Percentiles rank a stretch among this genome's conserved stretches.
These are phyloP conservation scores for Scalesia atractyloides DNA, from an alignment of 129 eudicot genomes.

Conservation along the genomic window DNA sequence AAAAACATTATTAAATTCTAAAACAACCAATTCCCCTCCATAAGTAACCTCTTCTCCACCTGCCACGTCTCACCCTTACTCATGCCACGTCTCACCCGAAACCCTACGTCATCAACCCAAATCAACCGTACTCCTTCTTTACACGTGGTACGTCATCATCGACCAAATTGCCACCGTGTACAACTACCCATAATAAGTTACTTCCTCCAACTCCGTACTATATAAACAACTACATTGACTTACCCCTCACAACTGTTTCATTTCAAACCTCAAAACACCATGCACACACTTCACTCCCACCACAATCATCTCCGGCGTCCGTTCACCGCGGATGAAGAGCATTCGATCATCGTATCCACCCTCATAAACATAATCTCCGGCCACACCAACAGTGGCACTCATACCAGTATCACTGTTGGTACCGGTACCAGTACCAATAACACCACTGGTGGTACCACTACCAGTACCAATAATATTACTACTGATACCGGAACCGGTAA, in stretches of 20 bases:
- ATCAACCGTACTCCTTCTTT: conserved; percentile 22
- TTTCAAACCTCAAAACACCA: not conserved
- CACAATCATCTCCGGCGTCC: not conserved
- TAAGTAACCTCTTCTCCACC: not conserved
- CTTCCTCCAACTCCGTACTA: conserved; percentile 9
- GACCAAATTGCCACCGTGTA: conserved; percentile 31
- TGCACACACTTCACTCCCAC: not conserved
- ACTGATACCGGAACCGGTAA: too few relatives aligned
- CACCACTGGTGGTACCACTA: too few relatives aligned
- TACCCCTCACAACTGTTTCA: conserved; percentile 24
- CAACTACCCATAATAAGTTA: conserved; percentile 11
- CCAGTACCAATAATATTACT: too few relatives aligned
- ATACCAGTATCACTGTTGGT: not conserved
- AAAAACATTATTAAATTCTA: not conserved
- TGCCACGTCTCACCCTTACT: conserved; percentile 20
- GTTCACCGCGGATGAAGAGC: conserved; percentile 23
- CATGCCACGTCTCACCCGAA: conserved; percentile 3
- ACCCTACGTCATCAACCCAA: conserved; percentile 23
- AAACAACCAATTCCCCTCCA: not conserved
- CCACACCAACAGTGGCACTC: not conserved
- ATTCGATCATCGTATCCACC: conserved; percentile 28
- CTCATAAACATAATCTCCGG: conserved; percentile 24
- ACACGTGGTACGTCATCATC: conserved; percentile 26
- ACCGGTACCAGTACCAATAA: not conserved
- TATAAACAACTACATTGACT: conserved; percentile 9